A percentile compares a stretch with the other conserved stretches of the same genome.
These are phyloP conservation scores for Solanum chaucha DNA, from an alignment of 257 asterid species.

Conservation along the genomic window DNA sequence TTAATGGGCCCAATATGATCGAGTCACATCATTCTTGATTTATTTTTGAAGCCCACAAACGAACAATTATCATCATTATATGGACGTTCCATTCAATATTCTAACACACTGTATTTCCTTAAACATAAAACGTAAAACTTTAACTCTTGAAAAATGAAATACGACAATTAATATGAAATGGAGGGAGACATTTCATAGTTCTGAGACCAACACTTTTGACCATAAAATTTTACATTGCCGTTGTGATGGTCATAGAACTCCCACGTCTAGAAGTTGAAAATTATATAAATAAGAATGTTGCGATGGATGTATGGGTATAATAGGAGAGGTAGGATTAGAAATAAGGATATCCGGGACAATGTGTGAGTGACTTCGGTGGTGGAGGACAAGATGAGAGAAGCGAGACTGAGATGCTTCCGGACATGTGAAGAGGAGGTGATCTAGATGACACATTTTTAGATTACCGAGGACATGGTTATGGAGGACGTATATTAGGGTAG, in stretches of 20 bases:
- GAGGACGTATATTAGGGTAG: background rate
- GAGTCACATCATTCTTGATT: background rate
- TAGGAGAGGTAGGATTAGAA: background rate
- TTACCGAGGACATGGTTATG: background rate
- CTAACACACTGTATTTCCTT: background rate
- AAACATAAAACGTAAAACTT: background rate
- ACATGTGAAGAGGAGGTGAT: background rate
- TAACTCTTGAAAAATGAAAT: background rate
- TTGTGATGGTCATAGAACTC: background rate
- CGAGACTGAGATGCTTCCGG: background rate
- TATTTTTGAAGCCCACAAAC: background rate
- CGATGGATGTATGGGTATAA: background rate
- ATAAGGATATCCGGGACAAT: background rate
- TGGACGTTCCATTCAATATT: background rate
- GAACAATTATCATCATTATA: background rate
- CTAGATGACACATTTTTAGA: background rate
- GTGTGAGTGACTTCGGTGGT: background rate
- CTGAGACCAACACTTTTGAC: background rate
- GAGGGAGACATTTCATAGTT: background rate
- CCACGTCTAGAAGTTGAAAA: background rate
- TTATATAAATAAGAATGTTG: background rate
- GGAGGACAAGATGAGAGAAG: background rate
- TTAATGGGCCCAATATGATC: background rate
- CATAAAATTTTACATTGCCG: background rate
- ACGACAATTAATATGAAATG: background rate